phyloP scores from a whole-genome alignment of 1,139 yeast genomes.

The Sugiyamaella pinicola region DNA sequence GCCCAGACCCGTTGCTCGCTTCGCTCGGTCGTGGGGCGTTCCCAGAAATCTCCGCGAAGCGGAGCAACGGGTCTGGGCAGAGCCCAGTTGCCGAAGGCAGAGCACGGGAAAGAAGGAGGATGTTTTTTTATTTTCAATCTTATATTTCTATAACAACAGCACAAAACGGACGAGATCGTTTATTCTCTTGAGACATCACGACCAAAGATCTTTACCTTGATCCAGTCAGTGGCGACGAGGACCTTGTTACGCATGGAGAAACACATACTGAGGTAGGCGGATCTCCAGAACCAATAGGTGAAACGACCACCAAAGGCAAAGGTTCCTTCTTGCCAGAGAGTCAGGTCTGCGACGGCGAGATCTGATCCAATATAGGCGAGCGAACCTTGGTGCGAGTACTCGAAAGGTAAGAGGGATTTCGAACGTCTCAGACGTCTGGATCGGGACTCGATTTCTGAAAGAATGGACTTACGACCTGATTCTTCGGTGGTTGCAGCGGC shows the following conservation, averaged over 20 bases:
- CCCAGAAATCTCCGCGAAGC: background rate
- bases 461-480: slow-evolving; percentile 40
- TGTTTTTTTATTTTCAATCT: background rate
- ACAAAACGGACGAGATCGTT: no score
- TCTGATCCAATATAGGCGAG: slow-evolving; percentile 80
- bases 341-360: slow-evolving; percentile 89
- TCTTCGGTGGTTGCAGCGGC: slow-evolving; percentile 40
- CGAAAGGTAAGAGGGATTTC: slow-evolving; percentile 75
- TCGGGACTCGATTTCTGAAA: slow-evolving; percentile 44
- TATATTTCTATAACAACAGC: background rate
- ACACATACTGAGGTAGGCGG: slow-evolving; percentile 91
- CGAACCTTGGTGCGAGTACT: slow-evolving; percentile 64
- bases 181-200: slow-evolving; percentile 63
- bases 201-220: slow-evolving; percentile 82
- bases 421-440: slow-evolving; percentile 52
- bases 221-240: slow-evolving; percentile 84
- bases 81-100: background rate
- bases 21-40: no score
- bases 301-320: slow-evolving; percentile 82
- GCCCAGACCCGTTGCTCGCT: background rate
- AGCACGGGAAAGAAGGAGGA: background rate
- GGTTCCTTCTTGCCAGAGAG: slow-evolving; percentile 79
- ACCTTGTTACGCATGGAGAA: slow-evolving; percentile 85
- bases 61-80: background rate
- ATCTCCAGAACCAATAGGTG: slow-evolving; percentile 92